Base-by-base conservation (phyloP, 352 stramenopile genomes). In the Globisporangium cystogenes region DNA sequence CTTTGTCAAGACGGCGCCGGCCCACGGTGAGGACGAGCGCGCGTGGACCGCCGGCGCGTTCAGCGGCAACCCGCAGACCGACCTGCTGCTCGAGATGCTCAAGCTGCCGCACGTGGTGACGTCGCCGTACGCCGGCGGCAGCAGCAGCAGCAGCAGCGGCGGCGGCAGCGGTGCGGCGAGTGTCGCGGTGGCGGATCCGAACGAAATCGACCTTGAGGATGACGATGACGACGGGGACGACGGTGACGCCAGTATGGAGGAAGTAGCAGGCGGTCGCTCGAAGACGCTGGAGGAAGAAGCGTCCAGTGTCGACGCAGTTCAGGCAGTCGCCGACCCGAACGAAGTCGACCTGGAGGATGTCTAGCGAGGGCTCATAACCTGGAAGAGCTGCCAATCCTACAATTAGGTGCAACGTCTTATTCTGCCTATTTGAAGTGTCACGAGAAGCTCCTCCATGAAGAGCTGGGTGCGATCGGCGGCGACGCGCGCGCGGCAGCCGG, bases 61-160 rank as follows among this genome's bases (percentile, higher is more conserved):
- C 29, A 57, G 67, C 51, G 95, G 96, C 2, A 99, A 98, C 57
- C 96, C 93, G 7, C 96, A 99, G 62, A 99, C 96, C 1, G 96
- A 99, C 64, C 49, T 84, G 50, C 72, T 98, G 27, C 62, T 99
- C 48, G 68, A 89, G 47, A 65, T 97, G 44, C 70, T 99, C 33
- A 91, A 95, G 58, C 68, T 99, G 21, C 74, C 80, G n/a, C 96
- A 99, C 60, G 80, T 93, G 21, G 76, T 98, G 10, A 99, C 96
- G 14, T 74, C 93, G 20, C 93, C 96, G n/a, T 98, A 87, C 62
- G 44, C 36, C 5, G 45, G 45, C 1, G 15, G 53, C 27, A 26
- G 44, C 3, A 15, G 33, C 5, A 18, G 53, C 27, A 26, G 44
- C 3, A 15, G 33, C 5, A 18, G 12, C 35, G 31, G 42, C 7